Evolutionary conservation across 106 monocot species (phyloP).

Genomic region (Xerophyta viscosa): DNA sequence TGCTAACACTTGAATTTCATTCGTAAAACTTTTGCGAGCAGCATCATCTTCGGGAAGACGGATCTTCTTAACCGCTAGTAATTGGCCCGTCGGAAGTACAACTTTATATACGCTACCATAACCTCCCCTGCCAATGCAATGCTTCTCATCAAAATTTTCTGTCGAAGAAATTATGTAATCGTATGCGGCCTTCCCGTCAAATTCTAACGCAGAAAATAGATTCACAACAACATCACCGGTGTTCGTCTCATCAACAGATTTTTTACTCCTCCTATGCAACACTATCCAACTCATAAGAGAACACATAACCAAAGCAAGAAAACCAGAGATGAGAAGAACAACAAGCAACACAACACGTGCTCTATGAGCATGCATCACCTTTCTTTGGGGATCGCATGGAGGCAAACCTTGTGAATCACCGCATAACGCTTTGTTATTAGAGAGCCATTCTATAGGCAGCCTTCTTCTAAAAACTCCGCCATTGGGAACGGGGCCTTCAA

Average conservation of each 20-base stretch:
- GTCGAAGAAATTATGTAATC: slow-evolving; percentile 12
- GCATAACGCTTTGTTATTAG: slow-evolving; percentile 17
- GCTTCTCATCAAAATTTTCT: slow-evolving; percentile 19
- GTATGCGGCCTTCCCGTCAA: slow-evolving; percentile 9
- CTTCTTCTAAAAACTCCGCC: slow-evolving; percentile 7
- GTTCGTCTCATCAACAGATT: background rate
- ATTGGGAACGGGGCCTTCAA: slow-evolving; percentile 10
- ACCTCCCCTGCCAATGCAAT: slow-evolving; percentile 19
- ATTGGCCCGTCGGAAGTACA: background rate
- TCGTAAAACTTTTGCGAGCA: slow-evolving; percentile 7
- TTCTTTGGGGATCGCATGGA: background rate
- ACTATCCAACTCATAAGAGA: background rate
- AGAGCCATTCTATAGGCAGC: slow-evolving; percentile 8
- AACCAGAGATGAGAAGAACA: background rate
- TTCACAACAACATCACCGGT: slow-evolving; percentile 1
- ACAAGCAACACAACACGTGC: background rate
- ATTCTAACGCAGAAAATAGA: slow-evolving; percentile 7
- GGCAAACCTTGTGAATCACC: slow-evolving; percentile 15
- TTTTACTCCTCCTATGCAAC: background rate
- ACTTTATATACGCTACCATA: slow-evolving; percentile 19
- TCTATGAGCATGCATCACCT: background rate
- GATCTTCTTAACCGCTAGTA: slow-evolving; percentile 21
- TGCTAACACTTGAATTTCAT: slow-evolving; percentile 8
- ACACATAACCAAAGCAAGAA: background rate
- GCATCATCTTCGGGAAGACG: slow-evolving; percentile 1